phyloP scores from a whole-genome alignment of 1,139 yeast species.

The Petasospora fabianii region DNA sequence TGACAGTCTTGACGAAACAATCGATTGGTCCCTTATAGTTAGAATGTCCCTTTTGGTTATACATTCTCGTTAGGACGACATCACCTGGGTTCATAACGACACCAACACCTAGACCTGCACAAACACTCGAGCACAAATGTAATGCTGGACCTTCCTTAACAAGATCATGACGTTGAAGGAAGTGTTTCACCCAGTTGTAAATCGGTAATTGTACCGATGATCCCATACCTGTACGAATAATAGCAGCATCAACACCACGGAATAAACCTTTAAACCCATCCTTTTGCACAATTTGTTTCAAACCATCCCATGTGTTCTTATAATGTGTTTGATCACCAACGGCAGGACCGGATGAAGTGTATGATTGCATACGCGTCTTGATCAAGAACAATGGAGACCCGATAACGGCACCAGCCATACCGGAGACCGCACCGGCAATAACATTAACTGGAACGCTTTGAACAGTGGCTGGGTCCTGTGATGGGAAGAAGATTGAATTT shows the following conservation, averaged over 20 bases:
- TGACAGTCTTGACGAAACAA: conserved; percentile 78
- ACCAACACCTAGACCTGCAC: conserved; percentile 89
- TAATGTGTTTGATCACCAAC: conserved; percentile 94
- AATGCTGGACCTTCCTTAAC: conserved; percentile 62
- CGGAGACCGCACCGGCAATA: conserved; percentile 79
- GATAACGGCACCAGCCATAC: conserved; percentile 81
- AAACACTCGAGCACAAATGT: conserved; percentile 72
- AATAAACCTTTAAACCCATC: conserved; percentile 81
- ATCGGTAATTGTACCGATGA: conserved; percentile 95
- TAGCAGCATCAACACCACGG: conserved; percentile 93
- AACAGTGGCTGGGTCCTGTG: conserved; percentile 42
- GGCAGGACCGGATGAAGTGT: conserved; percentile 49
- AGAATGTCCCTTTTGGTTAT: conserved; percentile 81
- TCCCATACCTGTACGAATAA: conserved; percentile 91
- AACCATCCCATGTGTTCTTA: conserved; percentile 63
- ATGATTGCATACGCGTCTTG: conserved; percentile 90
- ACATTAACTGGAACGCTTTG: conserved; percentile 68
- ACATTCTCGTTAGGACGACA: conserved; percentile 88
- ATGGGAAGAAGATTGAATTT: conserved; percentile 56
- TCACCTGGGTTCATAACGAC: conserved; percentile 98
- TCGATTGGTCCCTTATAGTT: conserved; percentile 84
- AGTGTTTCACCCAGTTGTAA: conserved; percentile 71
- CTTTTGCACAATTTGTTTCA: conserved; percentile 51
- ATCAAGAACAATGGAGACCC: conserved; percentile 92
- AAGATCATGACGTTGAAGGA: conserved; percentile 42